Conservation (phyloP, 768 basidiomycete species). For the Rhodotorula graminis region DNA sequence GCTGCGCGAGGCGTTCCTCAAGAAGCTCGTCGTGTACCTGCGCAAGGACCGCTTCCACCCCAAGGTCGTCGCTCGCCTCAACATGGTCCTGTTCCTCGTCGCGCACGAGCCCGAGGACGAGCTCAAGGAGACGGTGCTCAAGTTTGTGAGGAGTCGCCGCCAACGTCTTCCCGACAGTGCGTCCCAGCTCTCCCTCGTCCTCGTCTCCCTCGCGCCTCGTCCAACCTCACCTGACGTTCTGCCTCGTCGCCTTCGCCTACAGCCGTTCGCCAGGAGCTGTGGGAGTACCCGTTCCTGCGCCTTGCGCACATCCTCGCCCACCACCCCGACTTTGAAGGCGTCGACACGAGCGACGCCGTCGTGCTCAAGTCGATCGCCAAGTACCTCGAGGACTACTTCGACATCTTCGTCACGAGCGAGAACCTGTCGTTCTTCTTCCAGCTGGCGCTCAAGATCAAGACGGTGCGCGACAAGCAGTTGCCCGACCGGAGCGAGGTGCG, state of each 20-base stretch:
- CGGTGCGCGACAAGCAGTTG: slow-evolving; percentile 72
- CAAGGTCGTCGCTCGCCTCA: slow-evolving; percentile 61
- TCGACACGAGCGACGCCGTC: slow-evolving; percentile 57
- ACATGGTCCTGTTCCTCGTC: slow-evolving; percentile 78
- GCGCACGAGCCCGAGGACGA: slow-evolving; percentile 88
- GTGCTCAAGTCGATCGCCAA: slow-evolving; percentile 72
- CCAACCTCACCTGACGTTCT: background rate
- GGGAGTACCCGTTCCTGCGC: slow-evolving; percentile 79
- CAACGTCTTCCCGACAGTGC: slow-evolving; percentile 3
- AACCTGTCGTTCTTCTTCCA: slow-evolving; percentile 79
- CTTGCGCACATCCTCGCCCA: slow-evolving; percentile 83
- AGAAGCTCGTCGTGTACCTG: slow-evolving; percentile 66
- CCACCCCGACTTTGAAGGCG: slow-evolving; percentile 78
- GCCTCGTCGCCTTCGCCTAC: background rate
- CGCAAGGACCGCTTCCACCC: slow-evolving; percentile 55
- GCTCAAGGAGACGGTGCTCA: slow-evolving; percentile 17
- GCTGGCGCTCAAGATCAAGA: slow-evolving; percentile 75
- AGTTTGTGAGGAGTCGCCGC: background rate
- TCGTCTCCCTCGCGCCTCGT: too few species aligned
- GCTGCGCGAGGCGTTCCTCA: slow-evolving; percentile 72
- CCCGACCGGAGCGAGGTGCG: slow-evolving; percentile 62
- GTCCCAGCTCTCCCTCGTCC: background rate
- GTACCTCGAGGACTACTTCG: slow-evolving; percentile 87
- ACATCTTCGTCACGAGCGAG: slow-evolving; percentile 68
- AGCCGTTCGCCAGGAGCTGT: slow-evolving; percentile 52